Evolutionary conservation across 441 rosid species (phyloP).

Genomic region (Pelargonium fulgidum): DNA sequence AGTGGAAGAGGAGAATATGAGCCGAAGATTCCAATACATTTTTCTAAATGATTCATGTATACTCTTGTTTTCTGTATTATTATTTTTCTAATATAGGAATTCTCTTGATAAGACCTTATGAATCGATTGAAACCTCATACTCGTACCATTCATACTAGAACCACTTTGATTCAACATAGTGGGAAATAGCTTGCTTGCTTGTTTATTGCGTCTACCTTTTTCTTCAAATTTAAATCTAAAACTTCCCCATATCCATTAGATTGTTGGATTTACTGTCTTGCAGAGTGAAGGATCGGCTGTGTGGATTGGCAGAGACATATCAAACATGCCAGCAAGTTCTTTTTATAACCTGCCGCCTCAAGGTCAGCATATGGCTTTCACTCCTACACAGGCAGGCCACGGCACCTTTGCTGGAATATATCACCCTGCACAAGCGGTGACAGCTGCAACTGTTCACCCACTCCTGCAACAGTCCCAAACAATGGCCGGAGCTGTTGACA

Average conservation of each 20-base stretch:
- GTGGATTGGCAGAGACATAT: conserved; percentile 79
- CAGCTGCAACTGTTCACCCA: conserved; percentile 65
- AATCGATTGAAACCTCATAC: too few relatives aligned
- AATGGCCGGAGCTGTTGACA: conserved; percentile 61
- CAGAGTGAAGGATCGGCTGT: conserved; percentile 80
- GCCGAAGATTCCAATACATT: too few relatives aligned
- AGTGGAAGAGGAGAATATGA: too few relatives aligned
- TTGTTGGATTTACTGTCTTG: background rate
- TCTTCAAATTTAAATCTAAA: background rate
- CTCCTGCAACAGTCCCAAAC: conserved; percentile 77
- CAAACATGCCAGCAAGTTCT: conserved; percentile 61
- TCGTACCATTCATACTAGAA: too few relatives aligned
- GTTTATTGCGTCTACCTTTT: too few relatives aligned
- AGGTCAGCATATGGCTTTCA: conserved; percentile 73
- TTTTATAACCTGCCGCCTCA: conserved; percentile 78
- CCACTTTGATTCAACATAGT: too few relatives aligned
- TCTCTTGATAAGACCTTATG: too few relatives aligned
- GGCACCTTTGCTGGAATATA: conserved; percentile 61
- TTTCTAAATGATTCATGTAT: too few relatives aligned
- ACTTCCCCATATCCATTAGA: background rate
- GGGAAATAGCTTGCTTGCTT: too few relatives aligned
- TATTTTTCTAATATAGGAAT: too few relatives aligned
- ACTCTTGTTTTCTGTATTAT: too few relatives aligned
- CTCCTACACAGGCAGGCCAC: conserved; percentile 68
- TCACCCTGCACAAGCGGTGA: conserved; percentile 71